Percentiles rank a stretch among this genome's conserved stretches.
Conservation (phyloP, 257 asterid genomes). For the Lantana camara region DNA sequence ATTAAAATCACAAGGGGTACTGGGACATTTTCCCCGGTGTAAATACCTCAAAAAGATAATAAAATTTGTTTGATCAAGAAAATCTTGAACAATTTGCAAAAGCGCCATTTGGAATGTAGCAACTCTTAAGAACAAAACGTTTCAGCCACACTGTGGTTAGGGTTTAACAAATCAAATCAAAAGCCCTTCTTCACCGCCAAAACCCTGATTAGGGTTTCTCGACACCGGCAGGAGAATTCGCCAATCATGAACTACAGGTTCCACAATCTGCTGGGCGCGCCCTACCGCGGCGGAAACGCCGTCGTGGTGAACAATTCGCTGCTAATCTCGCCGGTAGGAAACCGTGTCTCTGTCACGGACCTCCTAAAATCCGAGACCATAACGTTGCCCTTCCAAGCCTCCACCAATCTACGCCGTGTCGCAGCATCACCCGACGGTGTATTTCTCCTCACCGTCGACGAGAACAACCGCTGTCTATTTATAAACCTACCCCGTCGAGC, state of each 20-base stretch:
- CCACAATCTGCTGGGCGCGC: slow-evolving; percentile 91
- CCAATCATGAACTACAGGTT: slow-evolving; percentile 84
- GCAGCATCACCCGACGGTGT: slow-evolving; percentile 88
- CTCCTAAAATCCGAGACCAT: slow-evolving; percentile 76
- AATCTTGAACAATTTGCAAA: too few species aligned
- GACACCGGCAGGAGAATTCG: slow-evolving; percentile 2
- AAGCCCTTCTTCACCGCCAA: slow-evolving; percentile 32
- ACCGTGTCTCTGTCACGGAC: slow-evolving; percentile 92
- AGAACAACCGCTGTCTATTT: slow-evolving; percentile 82
- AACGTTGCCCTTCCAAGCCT: slow-evolving; percentile 84
- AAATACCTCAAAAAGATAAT: too few species aligned
- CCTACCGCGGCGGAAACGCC: slow-evolving; percentile 92
- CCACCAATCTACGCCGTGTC: slow-evolving; percentile 76
- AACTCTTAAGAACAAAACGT: background rate
- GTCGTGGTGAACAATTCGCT: slow-evolving; percentile 53
- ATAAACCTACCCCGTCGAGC: slow-evolving; percentile 83
- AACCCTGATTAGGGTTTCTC: slow-evolving; percentile 12
- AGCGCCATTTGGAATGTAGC: background rate
- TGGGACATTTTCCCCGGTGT: too few species aligned
- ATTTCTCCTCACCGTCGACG: slow-evolving; percentile 82
- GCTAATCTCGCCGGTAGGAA: slow-evolving; percentile 82
- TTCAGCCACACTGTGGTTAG: slow-evolving; percentile 5
- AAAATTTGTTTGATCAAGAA: too few species aligned
- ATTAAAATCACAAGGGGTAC: too few species aligned
- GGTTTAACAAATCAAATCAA: slow-evolving; percentile 27